Conservation (phyloP, 148 eudicot species). For the Camellia granthamiana region DNA sequence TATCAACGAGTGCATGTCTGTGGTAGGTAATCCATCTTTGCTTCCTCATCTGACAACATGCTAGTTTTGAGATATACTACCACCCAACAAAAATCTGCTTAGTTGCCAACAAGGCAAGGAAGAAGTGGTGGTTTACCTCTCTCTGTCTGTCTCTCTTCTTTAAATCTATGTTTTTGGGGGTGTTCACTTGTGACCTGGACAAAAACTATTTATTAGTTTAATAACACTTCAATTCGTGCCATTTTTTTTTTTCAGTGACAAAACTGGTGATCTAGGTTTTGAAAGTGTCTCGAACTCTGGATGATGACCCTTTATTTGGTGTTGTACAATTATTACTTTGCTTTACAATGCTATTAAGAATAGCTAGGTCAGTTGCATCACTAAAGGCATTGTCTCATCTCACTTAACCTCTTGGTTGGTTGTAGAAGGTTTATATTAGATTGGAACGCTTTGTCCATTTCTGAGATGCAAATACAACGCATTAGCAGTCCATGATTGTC, state of each 20-base stretch:
- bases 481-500: too few species aligned
- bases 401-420: background rate
- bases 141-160: background rate
- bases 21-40: conserved; percentile 51
- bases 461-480: too few species aligned
- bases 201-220: background rate
- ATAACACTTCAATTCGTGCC: background rate
- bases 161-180: background rate
- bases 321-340: background rate
- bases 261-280: background rate
- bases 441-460: too few species aligned
- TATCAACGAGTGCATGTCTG: conserved; percentile 96
- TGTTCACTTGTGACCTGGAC: background rate
- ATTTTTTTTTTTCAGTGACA: background rate
- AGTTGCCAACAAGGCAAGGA: background rate
- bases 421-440: too few species aligned
- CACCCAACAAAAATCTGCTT: background rate
- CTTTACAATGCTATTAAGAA: background rate
- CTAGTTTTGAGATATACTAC: background rate
- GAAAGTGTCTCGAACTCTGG: background rate
- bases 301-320: background rate
- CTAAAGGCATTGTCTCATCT: background rate
- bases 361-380: background rate
- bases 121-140: background rate
- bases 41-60: background rate